Base-by-base conservation (phyloP, 768 basidiomycete genomes). In the Suillus subluteus region DNA sequence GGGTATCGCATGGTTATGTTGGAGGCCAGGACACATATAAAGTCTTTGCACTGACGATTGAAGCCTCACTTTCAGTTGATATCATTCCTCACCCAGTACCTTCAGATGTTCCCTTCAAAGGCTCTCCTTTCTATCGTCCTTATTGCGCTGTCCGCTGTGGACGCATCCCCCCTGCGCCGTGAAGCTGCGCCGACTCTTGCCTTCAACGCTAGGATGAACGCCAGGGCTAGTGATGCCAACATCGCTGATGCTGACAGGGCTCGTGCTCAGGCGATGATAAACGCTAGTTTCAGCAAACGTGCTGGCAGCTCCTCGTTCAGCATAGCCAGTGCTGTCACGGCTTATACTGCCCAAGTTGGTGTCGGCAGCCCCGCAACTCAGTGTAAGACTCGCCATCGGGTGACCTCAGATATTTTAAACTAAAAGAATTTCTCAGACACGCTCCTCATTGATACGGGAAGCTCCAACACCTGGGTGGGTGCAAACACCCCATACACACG, bases 361-460 rank as follows among this genome's bases (percentile, higher is more conserved):
- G 40, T 78, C 21, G 77, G 77, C n/a, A 52, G 4, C 7, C 76
- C 77, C 8, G 38, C 72, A 2, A 74, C 71, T 18, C 43, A 71
- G 44, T 76, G 78, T 80, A 43, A 46, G 76, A 58, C 35, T n/a
- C 26, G 37, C 9, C 8, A 23, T 41, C n/a, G 13, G 4, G 2
- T 30, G 30, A 21, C 8, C 48, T 13, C 2, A 13, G 12, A 26
- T 30, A 15, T 7, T 30, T 41, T 38, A n/a, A 48, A 64, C 15
- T 59, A 23, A 4, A 32, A 32, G 48, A 40, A 26, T n/a, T 35
- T 4, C 18, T 15, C 43, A 79, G 79, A 70, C 54, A 66, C 69
- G 8, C 69, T 78, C 18, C 40, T 78, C 13, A 62, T 79, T 13
- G 77, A 79, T 52, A 78, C 78, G 1, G 77, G 77, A 46, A 79